phyloP scores from a whole-genome alignment of 2,329 filamentous ascomycete genomes.

The Aureobasidium mangrovei region DNA sequence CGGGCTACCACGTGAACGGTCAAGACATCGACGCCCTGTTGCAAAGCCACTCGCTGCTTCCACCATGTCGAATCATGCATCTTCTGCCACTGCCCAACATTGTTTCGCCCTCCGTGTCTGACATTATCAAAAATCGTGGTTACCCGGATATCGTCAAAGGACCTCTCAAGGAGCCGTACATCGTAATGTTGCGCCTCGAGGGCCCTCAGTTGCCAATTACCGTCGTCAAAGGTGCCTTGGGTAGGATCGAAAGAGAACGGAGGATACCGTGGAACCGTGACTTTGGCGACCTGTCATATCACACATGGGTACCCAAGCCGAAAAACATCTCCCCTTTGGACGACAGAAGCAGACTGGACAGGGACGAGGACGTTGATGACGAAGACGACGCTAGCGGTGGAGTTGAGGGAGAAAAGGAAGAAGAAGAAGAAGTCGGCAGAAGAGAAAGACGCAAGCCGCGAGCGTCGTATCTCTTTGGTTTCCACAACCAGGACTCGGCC shows the following conservation, averaged over 20 bases:
- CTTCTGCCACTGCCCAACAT: slow-evolving; percentile 21
- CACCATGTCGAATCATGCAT: slow-evolving; percentile 23
- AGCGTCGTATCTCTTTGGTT: slow-evolving; percentile 41
- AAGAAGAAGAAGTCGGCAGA: slow-evolving; percentile 23
- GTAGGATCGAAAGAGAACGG: slow-evolving; percentile 12
- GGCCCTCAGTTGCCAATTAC: slow-evolving; percentile 25
- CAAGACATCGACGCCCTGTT: slow-evolving; percentile 38
- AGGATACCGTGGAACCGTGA: slow-evolving; percentile 18
- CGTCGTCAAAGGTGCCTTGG: slow-evolving; percentile 20
- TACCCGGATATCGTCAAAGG: slow-evolving; percentile 22
- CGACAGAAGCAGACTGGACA: not conserved
- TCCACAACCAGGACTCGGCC: slow-evolving; percentile 47
- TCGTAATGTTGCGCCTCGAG: slow-evolving; percentile 27
- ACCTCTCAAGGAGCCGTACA: slow-evolving; percentile 23
- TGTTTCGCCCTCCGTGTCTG: slow-evolving; percentile 22
- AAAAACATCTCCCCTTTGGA: not conserved
- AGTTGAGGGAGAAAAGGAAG: not conserved
- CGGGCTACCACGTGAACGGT: slow-evolving; percentile 36
- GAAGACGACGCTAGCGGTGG: slow-evolving; percentile 1
- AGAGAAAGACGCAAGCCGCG: slow-evolving; percentile 23
- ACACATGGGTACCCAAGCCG: slow-evolving; percentile 20
- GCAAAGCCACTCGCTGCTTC: slow-evolving; percentile 43
- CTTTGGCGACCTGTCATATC: slow-evolving; percentile 16
- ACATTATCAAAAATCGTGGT: slow-evolving; percentile 31
- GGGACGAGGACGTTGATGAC: not conserved